Evolutionary conservation across 495 filamentous ascomycete species (phyloP).

Genomic region (Penicillium turbatum): DNA sequence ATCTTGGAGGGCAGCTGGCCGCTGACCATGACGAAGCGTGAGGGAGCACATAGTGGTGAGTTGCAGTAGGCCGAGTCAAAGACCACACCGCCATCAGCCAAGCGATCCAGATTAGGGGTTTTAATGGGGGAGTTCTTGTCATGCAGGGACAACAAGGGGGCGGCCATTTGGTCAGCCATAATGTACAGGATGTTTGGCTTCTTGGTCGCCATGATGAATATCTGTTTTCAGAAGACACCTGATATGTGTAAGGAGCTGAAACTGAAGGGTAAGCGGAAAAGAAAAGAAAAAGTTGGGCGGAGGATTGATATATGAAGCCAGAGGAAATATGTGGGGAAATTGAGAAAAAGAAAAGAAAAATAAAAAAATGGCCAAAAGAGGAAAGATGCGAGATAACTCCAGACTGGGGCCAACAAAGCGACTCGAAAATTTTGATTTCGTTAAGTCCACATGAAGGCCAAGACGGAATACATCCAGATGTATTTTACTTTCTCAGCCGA

Average conservation of each 20-base stretch:
- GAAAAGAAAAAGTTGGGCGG: background rate
- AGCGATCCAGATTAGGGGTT: conserved; percentile 78
- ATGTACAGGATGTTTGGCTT: conserved; percentile 79
- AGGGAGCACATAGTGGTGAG: conserved; percentile 81
- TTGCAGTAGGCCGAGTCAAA: conserved; percentile 90
- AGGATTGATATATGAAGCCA: conserved; percentile 17
- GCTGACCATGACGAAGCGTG: conserved; percentile 83
- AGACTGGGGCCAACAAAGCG: conserved; percentile 1
- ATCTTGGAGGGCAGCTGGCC: conserved; percentile 84
- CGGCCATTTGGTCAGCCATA: conserved; percentile 90
- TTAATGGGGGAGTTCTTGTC: conserved; percentile 75
- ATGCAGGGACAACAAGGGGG: conserved; percentile 78
- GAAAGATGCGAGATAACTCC: conserved; percentile 5
- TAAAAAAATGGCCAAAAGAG: conserved; percentile 3
- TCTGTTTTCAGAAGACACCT: conserved; percentile 28
- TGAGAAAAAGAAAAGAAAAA: conserved; percentile 11
- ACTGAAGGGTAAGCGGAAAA: background rate
- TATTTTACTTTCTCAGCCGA: conserved; percentile 5
- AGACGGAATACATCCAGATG: conserved; percentile 8
- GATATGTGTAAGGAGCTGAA: background rate
- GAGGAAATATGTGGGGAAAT: conserved; percentile 18
- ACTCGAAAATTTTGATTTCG: background rate
- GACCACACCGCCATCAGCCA: conserved; percentile 71
- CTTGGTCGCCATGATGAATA: conserved; percentile 45
- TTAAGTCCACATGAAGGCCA: conserved; percentile 3